Conservation (phyloP, 129 eudicot genomes). For the Helichrysum umbraculigerum region DNA sequence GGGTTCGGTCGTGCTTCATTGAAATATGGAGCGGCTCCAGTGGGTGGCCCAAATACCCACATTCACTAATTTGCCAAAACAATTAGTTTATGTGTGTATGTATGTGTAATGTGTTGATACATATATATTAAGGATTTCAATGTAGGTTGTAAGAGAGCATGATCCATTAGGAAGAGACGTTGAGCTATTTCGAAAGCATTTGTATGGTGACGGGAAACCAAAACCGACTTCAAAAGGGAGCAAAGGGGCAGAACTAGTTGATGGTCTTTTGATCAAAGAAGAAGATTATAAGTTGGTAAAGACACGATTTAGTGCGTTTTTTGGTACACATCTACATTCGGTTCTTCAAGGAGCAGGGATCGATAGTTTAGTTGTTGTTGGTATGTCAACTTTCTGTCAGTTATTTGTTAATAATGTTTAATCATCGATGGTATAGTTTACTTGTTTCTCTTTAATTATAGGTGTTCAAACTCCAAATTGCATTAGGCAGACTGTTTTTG, state of each 20-base stretch:
- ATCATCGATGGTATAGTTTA: not conserved
- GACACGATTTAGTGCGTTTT: constrained; percentile 91
- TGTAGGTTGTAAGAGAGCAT: constrained; percentile 96
- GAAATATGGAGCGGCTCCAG: too few species aligned
- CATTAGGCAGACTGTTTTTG: constrained; percentile 49
- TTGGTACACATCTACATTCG: constrained; percentile 75
- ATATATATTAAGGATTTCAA: not conserved
- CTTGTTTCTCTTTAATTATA: constrained; percentile 9
- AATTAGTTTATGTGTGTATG: not conserved
- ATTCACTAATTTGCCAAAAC: too few species aligned
- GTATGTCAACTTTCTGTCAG: constrained; percentile 37
- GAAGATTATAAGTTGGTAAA: constrained; percentile 88
- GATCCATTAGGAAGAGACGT: constrained; percentile 95
- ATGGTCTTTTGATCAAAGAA: constrained; percentile 70
- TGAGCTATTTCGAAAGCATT: constrained; percentile 76
- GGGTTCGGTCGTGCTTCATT: too few species aligned
- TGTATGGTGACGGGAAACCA: constrained; percentile 52
- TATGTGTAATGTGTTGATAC: not conserved
- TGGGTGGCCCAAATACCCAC: too few species aligned
- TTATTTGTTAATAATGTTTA: not conserved
- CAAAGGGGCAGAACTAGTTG: constrained; percentile 73
- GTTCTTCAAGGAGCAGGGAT: constrained; percentile 73
- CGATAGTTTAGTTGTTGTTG: constrained; percentile 56
- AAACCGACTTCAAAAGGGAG: constrained; percentile 85
- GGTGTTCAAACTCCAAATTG: constrained; percentile 88